Conservation (phyloP, 1,139 yeast species). For the Hyphopichia fennica region DNA sequence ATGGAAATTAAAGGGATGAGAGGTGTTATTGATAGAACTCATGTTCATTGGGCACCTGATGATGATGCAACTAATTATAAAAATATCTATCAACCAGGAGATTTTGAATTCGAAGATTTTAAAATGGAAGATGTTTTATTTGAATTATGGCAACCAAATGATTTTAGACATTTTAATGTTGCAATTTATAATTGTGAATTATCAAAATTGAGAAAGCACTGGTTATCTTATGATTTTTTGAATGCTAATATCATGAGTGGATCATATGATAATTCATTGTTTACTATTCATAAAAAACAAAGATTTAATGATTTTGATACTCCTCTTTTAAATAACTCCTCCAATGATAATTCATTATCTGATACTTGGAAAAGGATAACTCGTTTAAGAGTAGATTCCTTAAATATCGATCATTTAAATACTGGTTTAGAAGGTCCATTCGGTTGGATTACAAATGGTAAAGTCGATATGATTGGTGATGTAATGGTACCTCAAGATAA, state of each 20-base stretch:
- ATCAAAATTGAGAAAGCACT: conserved; percentile 79
- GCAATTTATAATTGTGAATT: conserved; percentile 85
- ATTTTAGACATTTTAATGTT: conserved; percentile 79
- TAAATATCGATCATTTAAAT: conserved; percentile 85
- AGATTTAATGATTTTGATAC: conserved; percentile 43
- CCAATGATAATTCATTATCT: conserved; percentile 6
- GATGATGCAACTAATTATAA: conserved; percentile 83
- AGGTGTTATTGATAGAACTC: conserved; percentile 89
- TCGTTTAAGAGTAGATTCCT: conserved; percentile 77
- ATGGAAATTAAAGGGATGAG: conserved; percentile 82
- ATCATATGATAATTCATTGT: conserved; percentile 86
- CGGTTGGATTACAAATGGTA: conserved; percentile 93
- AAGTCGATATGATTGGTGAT: conserved; percentile 91
- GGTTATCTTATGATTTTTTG: conserved; percentile 85
- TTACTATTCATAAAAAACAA: conserved; percentile 84
- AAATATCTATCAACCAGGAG: conserved; percentile 77
- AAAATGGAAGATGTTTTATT: conserved; percentile 82
- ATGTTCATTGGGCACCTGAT: conserved; percentile 77
- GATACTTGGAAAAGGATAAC: conserved; percentile 62
- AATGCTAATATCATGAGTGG: conserved; percentile 89
- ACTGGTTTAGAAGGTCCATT: conserved; percentile 91
- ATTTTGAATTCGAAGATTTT: conserved; percentile 85
- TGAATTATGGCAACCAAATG: conserved; percentile 77
- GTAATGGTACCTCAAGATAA: conserved; percentile 73
- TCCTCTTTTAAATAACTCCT: background rate